Base-by-base conservation (phyloP, 768 basidiomycete species). In the Gelatoporia subvermispora region DNA sequence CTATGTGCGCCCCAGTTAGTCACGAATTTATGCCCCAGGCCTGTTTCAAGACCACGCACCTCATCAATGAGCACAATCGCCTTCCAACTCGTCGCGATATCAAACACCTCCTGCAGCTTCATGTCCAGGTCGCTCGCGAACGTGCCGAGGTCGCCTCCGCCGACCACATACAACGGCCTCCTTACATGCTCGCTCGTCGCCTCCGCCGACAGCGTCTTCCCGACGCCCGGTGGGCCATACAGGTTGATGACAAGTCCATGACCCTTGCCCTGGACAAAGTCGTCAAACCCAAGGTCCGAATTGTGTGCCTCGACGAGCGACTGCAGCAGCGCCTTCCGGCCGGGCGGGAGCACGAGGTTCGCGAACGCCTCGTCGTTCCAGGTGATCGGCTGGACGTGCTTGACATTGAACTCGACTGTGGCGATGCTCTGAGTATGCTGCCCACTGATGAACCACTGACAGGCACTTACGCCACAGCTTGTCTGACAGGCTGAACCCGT, bases 391-490 rank as follows among this genome's bases (percentile, higher is more conserved):
- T 62, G 36, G 38, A 85, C 67, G 43, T 76, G 69, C 35, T 76
- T 72, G 3, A 85, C 72, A 47, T 78, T 75, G 59, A 85, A 79
- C 55, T 78, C 81, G 50, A 82, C 80, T 82, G 28, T 31, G 7
- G 28, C 28, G 28, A n/a, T n/a, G n/a, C n/a, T n/a, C n/a, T n/a
- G n/a, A n/a, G n/a, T n/a, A n/a, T n/a, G n/a, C n/a, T n/a, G n/a
- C n/a, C n/a, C n/a, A n/a, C n/a, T n/a, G n/a, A n/a, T n/a, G n/a
- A n/a, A n/a, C n/a, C n/a, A n/a, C n/a, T n/a, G n/a, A n/a, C n/a
- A n/a, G n/a, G n/a, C 39, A 71, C 78, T 47, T 56, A 81, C 79
- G 62, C 81, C 81, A 82, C 4, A 72, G 48, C 61, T 84, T 82
- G 50, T 79, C 79, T 1, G 65, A 52, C 35, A 84, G 58, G 61